phyloP scores from a whole-genome alignment of 2,329 filamentous ascomycete genomes.

The Aspergillus sp. region DNA sequence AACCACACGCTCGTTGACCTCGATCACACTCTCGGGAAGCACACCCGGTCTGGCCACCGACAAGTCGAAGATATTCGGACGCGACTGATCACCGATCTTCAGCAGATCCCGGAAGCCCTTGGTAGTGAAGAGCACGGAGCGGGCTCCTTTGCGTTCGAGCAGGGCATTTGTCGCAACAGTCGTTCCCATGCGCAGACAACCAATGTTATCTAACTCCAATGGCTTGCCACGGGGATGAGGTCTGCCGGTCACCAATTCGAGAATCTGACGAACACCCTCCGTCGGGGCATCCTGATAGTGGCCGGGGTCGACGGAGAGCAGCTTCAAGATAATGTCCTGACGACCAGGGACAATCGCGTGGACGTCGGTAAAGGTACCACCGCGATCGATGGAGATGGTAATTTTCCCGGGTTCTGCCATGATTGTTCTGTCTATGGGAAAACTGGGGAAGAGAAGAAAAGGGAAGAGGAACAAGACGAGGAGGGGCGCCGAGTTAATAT shows the following conservation, averaged over 20 bases:
- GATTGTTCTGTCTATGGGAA: not conserved
- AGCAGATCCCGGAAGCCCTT: constrained; percentile 82
- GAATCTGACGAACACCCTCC: constrained; percentile 74
- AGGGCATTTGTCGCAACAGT: constrained; percentile 89
- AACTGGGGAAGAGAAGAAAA: not conserved
- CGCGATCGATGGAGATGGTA: constrained; percentile 34
- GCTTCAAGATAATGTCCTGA: constrained; percentile 34
- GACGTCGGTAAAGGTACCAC: constrained; percentile 36
- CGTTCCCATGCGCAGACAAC: constrained; percentile 77
- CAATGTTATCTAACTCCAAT: constrained; percentile 29
- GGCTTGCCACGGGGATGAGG: constrained; percentile 29
- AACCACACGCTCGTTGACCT: constrained; percentile 82
- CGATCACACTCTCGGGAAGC: constrained; percentile 73
- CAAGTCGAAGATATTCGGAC: constrained; percentile 85
- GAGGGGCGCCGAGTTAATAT: constrained; percentile 11
- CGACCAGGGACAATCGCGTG: constrained; percentile 31
- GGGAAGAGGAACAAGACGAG: not conserved
- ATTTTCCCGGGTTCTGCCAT: constrained; percentile 27
- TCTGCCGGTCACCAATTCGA: constrained; percentile 32
- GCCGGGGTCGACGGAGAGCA: constrained; percentile 34
- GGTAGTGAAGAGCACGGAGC: constrained; percentile 78
- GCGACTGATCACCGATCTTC: constrained; percentile 81
- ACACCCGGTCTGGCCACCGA: constrained; percentile 80
- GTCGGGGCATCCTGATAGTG: constrained; percentile 51
- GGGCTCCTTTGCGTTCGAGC: constrained; percentile 81